phyloP scores from a whole-genome alignment of 305 asterid species.

The Striga hermonthica region DNA sequence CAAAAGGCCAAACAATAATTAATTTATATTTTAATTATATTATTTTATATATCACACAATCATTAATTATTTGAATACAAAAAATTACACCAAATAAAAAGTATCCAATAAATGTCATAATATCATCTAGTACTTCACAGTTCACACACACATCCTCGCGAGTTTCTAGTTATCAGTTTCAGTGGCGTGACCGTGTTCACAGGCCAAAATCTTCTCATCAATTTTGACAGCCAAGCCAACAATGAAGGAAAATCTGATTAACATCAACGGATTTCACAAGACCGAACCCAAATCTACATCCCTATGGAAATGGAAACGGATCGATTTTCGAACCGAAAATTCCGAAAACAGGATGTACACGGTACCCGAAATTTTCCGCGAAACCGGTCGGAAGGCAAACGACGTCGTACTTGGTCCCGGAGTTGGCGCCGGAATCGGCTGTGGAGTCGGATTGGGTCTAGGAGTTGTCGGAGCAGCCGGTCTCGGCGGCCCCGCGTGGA shows the following conservation, averaged over 20 bases:
- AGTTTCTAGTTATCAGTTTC: too few species aligned
- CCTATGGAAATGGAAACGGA: constrained; percentile 61
- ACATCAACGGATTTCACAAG: constrained; percentile 36
- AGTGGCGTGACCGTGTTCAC: too few species aligned
- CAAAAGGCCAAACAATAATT: too few species aligned
- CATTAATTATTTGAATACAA: too few species aligned
- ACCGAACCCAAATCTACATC: constrained; percentile 28
- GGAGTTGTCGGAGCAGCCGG: constrained; percentile 64
- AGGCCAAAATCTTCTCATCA: too few species aligned
- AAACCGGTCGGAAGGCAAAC: constrained; percentile 36
- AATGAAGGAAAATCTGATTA: constrained; percentile 37
- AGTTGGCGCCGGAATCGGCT: constrained; percentile 69
- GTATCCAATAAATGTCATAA: too few species aligned
- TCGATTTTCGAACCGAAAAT: constrained; percentile 33
- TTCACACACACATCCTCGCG: too few species aligned
- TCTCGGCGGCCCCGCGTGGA: constrained; percentile 54
- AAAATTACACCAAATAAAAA: too few species aligned
- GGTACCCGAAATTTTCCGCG: constrained; percentile 50
- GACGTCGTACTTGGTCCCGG: constrained; percentile 69
- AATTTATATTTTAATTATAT: too few species aligned
- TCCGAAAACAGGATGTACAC: constrained; percentile 40
- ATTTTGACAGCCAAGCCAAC: neutral
- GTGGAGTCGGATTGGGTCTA: constrained; percentile 71
- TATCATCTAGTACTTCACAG: too few species aligned
- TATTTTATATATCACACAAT: too few species aligned